phyloP scores from a whole-genome alignment of 768 basidiomycete species.

The Xerocomus potaroensis region DNA sequence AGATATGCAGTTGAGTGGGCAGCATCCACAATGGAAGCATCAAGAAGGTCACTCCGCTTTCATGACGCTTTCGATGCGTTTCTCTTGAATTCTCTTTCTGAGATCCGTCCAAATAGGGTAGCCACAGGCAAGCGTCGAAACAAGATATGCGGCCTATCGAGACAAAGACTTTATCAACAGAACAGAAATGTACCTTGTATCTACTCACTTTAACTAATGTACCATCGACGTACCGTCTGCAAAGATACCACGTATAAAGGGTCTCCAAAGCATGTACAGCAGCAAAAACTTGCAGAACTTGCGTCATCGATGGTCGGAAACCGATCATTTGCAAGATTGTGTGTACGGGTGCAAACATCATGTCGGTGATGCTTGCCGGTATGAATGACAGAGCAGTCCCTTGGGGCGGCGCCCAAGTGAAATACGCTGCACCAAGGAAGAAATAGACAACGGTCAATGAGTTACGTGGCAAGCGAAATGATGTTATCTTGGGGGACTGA shows the following conservation, averaged over 20 bases:
- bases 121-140: conserved; percentile 49
- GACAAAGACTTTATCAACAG: not conserved
- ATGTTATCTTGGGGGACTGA: conserved; percentile 55
- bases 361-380: conserved; percentile 9
- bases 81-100: conserved; percentile 54
- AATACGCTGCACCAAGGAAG: conserved; percentile 18
- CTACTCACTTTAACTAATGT: conserved; percentile 16
- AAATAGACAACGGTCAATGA: conserved; percentile 11
- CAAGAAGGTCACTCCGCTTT: conserved; percentile 48
- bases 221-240: conserved; percentile 25
- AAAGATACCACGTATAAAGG: conserved; percentile 29
- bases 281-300: conserved; percentile 1
- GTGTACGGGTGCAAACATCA: conserved; percentile 21
- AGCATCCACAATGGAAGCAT: not conserved
- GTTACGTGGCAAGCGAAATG: conserved; percentile 48
- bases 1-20: no score
- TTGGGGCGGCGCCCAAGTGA: conserved; percentile 15
- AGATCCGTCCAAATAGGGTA: conserved; percentile 52
- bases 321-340: conserved; percentile 10
- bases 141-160: conserved; percentile 49
- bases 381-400: conserved; percentile 17
- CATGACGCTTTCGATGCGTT: conserved; percentile 77
- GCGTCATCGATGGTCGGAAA: conserved; percentile 14
- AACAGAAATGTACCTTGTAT: no score
- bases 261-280: conserved; percentile 22